Base-by-base conservation (phyloP, 106 monocot genomes). In the Phalaenopsis equestris region DNA sequence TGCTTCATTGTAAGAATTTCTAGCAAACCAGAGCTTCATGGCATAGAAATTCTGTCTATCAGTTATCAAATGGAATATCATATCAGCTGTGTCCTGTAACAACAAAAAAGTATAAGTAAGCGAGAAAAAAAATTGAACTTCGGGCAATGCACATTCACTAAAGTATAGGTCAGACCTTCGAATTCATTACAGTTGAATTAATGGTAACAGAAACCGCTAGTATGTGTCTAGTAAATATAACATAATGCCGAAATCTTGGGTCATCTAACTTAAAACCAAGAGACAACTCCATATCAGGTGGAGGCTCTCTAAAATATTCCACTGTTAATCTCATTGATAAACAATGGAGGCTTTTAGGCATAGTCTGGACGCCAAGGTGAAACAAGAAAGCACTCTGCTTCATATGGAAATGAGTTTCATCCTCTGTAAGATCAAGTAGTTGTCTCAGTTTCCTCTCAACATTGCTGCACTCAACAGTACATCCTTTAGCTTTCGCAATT, bases 21-120 rank as follows among this genome's bases (percentile, higher is more conserved):
- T 86, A 72, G 80, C 81, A 79, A 87, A 94, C 94, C 94, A 94
- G 74, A 89, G 79, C 81, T 89, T 94, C 87, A 91, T 89, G 45
- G 94, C 80, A 85, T 84, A 91, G 75, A 85, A 94, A 81, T 94
- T 94, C 73, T 91, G 78, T 48, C 67, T 75, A 85, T 94, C 87
- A 11, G 94, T 94, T n/a, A 94, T 67, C 64, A 91, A n/a, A 82
- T 94, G 86, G 72, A 94, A 91, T 79, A 91, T 84, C 81, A 91
- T 75, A 75, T 79, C 81, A 73, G 77, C 81, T 78, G 80, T 84
- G 74, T 87, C 82, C 94, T 94, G 86, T 52, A 85, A 45, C 47
- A 84, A 45, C 42, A 76, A 23, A 82, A 72, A 81, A 49, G 49
- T 17, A 16, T 3, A 55, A 41, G 52, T 81, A 46, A 10, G 49